A percentile compares a stretch with the other conserved stretches of the same genome.
Conservation (phyloP, 768 basidiomycete genomes). For the Basidioascus undulatus region DNA sequence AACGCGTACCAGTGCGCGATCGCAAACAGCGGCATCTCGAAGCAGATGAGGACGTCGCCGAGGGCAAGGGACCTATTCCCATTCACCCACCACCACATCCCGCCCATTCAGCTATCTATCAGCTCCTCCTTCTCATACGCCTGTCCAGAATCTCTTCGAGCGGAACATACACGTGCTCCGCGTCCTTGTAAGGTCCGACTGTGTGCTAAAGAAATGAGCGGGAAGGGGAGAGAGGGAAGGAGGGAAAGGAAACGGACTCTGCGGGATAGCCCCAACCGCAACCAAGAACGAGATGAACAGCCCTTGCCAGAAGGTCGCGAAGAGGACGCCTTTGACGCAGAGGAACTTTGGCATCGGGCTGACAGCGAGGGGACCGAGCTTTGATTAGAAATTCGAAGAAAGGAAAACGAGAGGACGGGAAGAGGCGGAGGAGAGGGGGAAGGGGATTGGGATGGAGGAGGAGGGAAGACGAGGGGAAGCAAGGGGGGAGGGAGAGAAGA, state of each 20-base stretch:
- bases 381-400: not conserved
- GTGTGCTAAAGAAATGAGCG: not conserved
- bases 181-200: slow-evolving; percentile 67
- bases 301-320: slow-evolving; percentile 97
- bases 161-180: no score
- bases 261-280: slow-evolving; percentile 45
- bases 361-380: not conserved
- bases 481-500: not conserved
- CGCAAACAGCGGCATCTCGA: slow-evolving; percentile 96
- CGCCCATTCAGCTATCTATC: no score
- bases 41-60: slow-evolving; percentile 72
- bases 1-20: slow-evolving; percentile 89
- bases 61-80: no score
- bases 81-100: no score
- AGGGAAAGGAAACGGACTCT: slow-evolving; percentile 17
- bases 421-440: no score
- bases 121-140: no score
- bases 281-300: slow-evolving; percentile 70
- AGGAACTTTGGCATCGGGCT: slow-evolving; percentile 89
- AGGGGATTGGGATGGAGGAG: not conserved
- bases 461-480: not conserved
- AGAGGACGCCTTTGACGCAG: slow-evolving; percentile 92
- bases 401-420: no score
- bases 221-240: not conserved
- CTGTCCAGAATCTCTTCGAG: no score